Evolutionary conservation across 106 monocot genomes (phyloP).

Genomic region (Platanthera zijinensis): DNA sequence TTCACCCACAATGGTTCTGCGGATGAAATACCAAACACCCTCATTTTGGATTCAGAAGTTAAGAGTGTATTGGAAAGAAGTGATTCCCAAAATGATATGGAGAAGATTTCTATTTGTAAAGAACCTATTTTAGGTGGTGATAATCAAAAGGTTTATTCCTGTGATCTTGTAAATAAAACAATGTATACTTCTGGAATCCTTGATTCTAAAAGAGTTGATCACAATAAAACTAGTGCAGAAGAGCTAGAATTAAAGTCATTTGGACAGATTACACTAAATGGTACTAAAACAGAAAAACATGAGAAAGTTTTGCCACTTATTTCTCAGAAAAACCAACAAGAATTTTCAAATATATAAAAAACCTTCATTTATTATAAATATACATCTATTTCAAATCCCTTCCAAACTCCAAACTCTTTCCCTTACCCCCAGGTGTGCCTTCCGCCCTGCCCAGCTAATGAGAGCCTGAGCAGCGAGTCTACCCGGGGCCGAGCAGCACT

Average conservation of each 20-base stretch:
- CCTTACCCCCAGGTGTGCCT: too few species aligned
- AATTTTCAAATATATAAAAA: slow-evolving; percentile 11
- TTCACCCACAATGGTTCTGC: neutral
- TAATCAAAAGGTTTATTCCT: neutral
- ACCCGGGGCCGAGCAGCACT: too few species aligned
- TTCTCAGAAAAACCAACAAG: slow-evolving; percentile 37
- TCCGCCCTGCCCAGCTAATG: too few species aligned
- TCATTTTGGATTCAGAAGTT: slow-evolving; percentile 14
- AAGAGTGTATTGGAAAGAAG: slow-evolving; percentile 7
- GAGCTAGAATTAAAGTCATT: slow-evolving; percentile 19
- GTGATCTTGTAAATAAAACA: slow-evolving; percentile 4
- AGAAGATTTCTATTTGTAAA: neutral
- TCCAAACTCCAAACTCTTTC: too few species aligned
- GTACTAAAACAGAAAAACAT: slow-evolving; percentile 11
- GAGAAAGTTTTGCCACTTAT: slow-evolving; percentile 27
- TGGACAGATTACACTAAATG: slow-evolving; percentile 22
- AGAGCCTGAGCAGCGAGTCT: too few species aligned
- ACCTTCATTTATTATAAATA: too few species aligned
- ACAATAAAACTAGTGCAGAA: slow-evolving; percentile 15
- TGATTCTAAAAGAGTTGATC: slow-evolving; percentile 9
- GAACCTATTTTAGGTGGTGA: slow-evolving; percentile 2
- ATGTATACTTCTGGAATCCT: slow-evolving; percentile 11
- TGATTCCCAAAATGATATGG: neutral
- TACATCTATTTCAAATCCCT: too few species aligned
- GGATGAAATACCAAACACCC: neutral